phyloP scores from a whole-genome alignment of 2,329 filamentous ascomycete genomes.

The Chrysosporium keratinophilum region DNA sequence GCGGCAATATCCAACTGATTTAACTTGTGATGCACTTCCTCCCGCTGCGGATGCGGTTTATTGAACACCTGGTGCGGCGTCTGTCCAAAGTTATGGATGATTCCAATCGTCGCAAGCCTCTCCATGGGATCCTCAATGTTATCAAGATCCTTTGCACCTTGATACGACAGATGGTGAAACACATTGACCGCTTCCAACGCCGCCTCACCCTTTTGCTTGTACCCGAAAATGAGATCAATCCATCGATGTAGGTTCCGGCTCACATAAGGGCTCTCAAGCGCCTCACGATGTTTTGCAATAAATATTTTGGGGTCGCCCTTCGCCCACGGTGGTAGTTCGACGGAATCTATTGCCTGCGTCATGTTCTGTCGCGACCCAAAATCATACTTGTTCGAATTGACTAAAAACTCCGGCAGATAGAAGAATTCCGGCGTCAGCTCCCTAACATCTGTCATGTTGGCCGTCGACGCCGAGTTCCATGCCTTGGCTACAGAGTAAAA shows the following conservation, averaged over 20 bases:
- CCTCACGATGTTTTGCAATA: slow-evolving; percentile 89
- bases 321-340: slow-evolving; percentile 88
- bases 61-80: slow-evolving; percentile 92
- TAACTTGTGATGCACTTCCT: slow-evolving; percentile 54
- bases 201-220: slow-evolving; percentile 84
- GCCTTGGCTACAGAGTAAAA: slow-evolving; percentile 89
- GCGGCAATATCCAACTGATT: slow-evolving; percentile 68
- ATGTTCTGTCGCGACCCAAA: slow-evolving; percentile 80
- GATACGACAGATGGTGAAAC: slow-evolving; percentile 91
- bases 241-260: slow-evolving; percentile 81
- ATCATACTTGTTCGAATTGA: slow-evolving; percentile 89
- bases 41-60: slow-evolving; percentile 65
- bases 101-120: slow-evolving; percentile 77
- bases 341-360: slow-evolving; percentile 69
- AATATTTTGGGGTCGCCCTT: slow-evolving; percentile 94
- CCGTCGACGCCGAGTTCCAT: slow-evolving; percentile 79
- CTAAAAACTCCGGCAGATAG: slow-evolving; percentile 86
- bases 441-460: slow-evolving; percentile 87
- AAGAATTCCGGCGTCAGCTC: slow-evolving; percentile 97
- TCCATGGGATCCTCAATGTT: slow-evolving; percentile 82
- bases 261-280: slow-evolving; percentile 84
- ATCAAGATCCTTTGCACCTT: slow-evolving; percentile 85
- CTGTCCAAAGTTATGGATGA: slow-evolving; percentile 97
- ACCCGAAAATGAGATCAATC: slow-evolving; percentile 93
- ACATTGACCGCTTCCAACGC: slow-evolving; percentile 88